Evolutionary conservation across 2,329 filamentous ascomycete species (phyloP).

Genomic region (Zasmidium cellare): DNA sequence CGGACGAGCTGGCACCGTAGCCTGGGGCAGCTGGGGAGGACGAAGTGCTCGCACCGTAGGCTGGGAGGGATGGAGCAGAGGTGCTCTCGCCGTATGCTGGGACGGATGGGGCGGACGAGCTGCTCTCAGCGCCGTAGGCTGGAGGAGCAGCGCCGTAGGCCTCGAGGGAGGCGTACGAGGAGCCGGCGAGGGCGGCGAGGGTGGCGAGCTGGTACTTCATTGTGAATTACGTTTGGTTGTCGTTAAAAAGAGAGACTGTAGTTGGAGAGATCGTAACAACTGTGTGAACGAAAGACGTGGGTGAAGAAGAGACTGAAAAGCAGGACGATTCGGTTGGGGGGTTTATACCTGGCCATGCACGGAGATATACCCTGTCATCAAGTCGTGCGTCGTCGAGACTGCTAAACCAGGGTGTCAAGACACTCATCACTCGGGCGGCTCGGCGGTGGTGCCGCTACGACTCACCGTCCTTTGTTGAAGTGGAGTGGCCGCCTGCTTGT

Average conservation of each 20-base stretch:
- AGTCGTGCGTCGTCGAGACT: not conserved
- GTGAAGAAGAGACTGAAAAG: not conserved
- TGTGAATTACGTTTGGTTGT: not conserved
- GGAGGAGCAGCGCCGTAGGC: conserved; percentile 1
- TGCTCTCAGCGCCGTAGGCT: not conserved
- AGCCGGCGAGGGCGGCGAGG: conserved; percentile 10
- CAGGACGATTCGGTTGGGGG: not conserved
- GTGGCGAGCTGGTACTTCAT: conserved; percentile 13
- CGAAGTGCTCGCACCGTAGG: conserved; percentile 3
- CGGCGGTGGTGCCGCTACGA: not conserved
- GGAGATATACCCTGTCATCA: not conserved
- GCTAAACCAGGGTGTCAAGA: not conserved
- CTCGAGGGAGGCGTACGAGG: conserved; percentile 9
- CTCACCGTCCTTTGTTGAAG: not conserved
- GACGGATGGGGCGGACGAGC: not conserved
- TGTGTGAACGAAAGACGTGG: not conserved
- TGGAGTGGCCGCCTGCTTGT: not conserved
- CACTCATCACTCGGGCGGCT: not conserved
- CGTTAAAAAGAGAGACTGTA: conserved; percentile 2
- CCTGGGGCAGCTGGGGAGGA: conserved; percentile 4
- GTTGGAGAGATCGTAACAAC: conserved; percentile 1
- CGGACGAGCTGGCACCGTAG: conserved; percentile 16
- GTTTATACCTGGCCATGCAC: not conserved
- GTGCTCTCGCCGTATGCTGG: conserved; percentile 3
- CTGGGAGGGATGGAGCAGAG: not conserved